Evolutionary conservation across 2,329 filamentous ascomycete genomes (phyloP).

Genomic region (Pseudocercospora eumusae): DNA sequence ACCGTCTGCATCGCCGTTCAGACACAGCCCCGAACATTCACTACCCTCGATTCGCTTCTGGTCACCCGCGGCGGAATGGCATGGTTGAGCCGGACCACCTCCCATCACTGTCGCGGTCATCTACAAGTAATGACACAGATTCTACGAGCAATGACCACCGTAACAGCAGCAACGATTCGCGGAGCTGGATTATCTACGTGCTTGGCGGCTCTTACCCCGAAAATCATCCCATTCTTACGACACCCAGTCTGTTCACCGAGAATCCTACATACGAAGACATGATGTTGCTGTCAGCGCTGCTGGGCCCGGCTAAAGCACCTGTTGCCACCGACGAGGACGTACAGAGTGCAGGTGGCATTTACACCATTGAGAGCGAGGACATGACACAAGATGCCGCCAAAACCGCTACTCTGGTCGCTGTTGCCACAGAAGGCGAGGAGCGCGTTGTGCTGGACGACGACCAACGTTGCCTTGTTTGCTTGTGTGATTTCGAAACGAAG

Average conservation of each 20-base stretch:
- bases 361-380: conserved; percentile 48
- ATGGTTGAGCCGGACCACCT: conserved; percentile 60
- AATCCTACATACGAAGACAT: conserved; percentile 73
- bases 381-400: conserved; percentile 29
- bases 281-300: conserved; percentile 66
- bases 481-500: conserved; percentile 64
- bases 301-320: conserved; percentile 68
- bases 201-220: conserved; percentile 69
- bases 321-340: conserved; percentile 67
- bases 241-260: conserved; percentile 69
- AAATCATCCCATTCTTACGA: conserved; percentile 69
- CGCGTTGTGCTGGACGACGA: conserved; percentile 39
- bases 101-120: conserved; percentile 48
- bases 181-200: conserved; percentile 73
- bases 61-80: conserved; percentile 63
- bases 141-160: conserved; percentile 28
- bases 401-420: conserved; percentile 38
- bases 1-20: conserved; percentile 37
- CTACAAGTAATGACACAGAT: conserved; percentile 38
- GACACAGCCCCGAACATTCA: conserved; percentile 42
- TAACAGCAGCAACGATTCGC: conserved; percentile 48
- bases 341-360: conserved; percentile 62
- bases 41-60: conserved; percentile 60
- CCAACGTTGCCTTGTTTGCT: conserved; percentile 65
- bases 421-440: conserved; percentile 36